Conservation (phyloP, 2,329 filamentous ascomycete species). For the Dothideomycetes sp. region DNA sequence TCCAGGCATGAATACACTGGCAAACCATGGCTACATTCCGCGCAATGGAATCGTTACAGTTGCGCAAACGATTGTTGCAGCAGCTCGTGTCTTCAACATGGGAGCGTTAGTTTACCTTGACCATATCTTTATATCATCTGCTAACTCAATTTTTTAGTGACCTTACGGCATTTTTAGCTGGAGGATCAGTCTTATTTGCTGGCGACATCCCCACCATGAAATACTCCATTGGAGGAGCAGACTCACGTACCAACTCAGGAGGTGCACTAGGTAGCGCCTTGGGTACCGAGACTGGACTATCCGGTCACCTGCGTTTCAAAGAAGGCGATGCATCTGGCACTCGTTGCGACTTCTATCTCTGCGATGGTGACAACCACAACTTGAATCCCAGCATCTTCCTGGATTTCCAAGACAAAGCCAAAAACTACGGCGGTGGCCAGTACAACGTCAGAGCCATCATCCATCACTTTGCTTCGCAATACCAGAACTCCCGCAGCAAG, state of each 20-base stretch:
- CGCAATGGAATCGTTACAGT: slow-evolving; percentile 14
- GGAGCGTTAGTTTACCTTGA: background rate
- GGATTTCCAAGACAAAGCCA: slow-evolving; percentile 16
- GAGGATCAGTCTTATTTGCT: slow-evolving; percentile 14
- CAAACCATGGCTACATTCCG: slow-evolving; percentile 22
- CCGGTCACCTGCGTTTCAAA: slow-evolving; percentile 14
- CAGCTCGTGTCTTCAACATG: slow-evolving; percentile 14
- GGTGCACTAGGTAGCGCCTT: slow-evolving; percentile 13
- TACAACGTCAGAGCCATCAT: slow-evolving; percentile 18
- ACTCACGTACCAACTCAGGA: slow-evolving; percentile 2
- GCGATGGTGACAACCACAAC: slow-evolving; percentile 18
- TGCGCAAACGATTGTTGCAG: slow-evolving; percentile 3
- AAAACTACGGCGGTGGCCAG: slow-evolving; percentile 16
- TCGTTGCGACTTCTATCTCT: slow-evolving; percentile 17
- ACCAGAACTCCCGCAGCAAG: slow-evolving; percentile 14
- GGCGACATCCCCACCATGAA: slow-evolving; percentile 16
- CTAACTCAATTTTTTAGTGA: background rate
- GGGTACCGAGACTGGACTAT: slow-evolving; percentile 12
- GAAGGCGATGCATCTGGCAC: slow-evolving; percentile 17
- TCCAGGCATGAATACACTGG: slow-evolving; percentile 19
- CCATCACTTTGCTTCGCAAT: slow-evolving; percentile 15
- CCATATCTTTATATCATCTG: background rate
- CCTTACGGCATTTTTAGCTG: slow-evolving; percentile 4
- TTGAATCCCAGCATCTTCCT: slow-evolving; percentile 15
- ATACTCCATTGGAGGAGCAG: slow-evolving; percentile 17